Evolutionary conservation across 176 grass and related monocot genomes (phyloP).

Genomic region (Aegilops umbellulata): DNA sequence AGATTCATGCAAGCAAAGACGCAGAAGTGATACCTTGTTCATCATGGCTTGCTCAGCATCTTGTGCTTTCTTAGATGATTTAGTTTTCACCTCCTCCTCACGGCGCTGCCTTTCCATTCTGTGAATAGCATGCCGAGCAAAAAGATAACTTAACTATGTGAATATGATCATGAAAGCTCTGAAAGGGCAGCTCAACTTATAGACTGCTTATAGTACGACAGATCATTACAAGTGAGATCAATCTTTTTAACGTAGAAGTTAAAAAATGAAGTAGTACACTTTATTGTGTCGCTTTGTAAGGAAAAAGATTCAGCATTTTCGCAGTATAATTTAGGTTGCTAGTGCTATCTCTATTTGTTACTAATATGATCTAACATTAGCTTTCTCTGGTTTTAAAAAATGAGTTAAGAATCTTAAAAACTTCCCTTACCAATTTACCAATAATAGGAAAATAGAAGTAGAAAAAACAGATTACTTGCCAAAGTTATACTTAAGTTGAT

Average conservation of each 20-base stretch:
- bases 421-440: not conserved
- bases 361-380: not conserved
- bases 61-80: slow-evolving; percentile 83
- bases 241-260: not conserved
- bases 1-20: slow-evolving; percentile 30
- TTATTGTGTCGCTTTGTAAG: not conserved
- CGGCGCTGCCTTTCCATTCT: slow-evolving; percentile 90
- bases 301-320: not conserved
- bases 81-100: slow-evolving; percentile 78
- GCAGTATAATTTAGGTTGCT: not conserved
- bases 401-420: slow-evolving; percentile 1
- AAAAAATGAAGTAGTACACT: not conserved
- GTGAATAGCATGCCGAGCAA: slow-evolving; percentile 27
- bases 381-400: not conserved
- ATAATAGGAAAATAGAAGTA: not conserved
- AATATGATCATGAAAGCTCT: slow-evolving; percentile 9
- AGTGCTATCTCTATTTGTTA: not conserved
- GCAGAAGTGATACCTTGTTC: slow-evolving; percentile 53
- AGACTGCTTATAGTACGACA: slow-evolving; percentile 1
- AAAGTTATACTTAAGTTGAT: not conserved
- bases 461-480: slow-evolving; percentile 5
- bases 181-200: not conserved
- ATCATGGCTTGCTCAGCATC: slow-evolving; percentile 66
- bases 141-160: slow-evolving; percentile 2
- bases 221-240: not conserved